phyloP scores from a whole-genome alignment of 495 filamentous ascomycete genomes.

The Penicillium lagena region DNA sequence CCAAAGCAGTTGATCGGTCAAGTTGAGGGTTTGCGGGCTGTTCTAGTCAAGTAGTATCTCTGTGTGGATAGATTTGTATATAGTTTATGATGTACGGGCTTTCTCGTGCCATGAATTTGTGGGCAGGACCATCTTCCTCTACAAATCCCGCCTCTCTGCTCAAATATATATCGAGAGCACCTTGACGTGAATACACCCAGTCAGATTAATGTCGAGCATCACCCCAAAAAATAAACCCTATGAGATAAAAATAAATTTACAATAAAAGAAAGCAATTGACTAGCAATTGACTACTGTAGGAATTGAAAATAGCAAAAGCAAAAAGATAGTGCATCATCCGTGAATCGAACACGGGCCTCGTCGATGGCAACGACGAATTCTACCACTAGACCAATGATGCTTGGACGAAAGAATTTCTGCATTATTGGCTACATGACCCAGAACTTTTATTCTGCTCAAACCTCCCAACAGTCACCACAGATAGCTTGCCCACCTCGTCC shows the following conservation, averaged over 20 bases:
- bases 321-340: constrained; percentile 41
- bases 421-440: not conserved
- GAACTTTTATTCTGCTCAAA: not conserved
- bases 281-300: no score
- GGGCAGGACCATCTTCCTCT: no score
- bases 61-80: no score
- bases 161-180: no score
- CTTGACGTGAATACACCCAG: no score
- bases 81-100: no score
- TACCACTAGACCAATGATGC: constrained; percentile 56
- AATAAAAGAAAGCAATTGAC: not conserved
- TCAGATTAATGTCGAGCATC: no score
- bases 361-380: constrained; percentile 57
- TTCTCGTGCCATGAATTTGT: no score
- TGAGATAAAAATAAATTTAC: not conserved
- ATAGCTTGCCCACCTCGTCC: constrained; percentile 16
- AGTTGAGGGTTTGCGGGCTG: constrained; percentile 23
- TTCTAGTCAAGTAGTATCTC: not conserved
- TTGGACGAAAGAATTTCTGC: not conserved
- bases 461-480: constrained; percentile 1
- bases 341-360: constrained; percentile 55
- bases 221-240: no score
- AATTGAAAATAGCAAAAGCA: constrained; percentile 8
- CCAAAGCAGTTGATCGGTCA: constrained; percentile 32
- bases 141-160: no score